These are phyloP conservation scores for Saccharum hybrid DNA, from an alignment of 202 grass and related monocot genomes.

Conservation along the genomic window DNA sequence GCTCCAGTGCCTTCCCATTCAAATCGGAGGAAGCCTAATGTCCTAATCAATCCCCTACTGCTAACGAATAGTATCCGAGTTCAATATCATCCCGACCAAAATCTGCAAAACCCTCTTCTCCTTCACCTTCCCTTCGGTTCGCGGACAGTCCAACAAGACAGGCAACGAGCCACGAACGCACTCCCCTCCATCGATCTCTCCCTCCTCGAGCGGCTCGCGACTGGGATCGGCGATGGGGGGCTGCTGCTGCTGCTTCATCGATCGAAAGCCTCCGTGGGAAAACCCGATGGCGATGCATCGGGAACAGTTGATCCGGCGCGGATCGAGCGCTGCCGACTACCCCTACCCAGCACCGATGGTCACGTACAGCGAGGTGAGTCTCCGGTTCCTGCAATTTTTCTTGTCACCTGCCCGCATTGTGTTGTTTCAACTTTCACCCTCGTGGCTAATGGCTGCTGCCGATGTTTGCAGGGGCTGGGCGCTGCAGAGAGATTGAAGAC, in stretches of 20 bases:
- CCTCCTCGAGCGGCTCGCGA: neutral
- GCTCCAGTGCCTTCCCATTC: neutral
- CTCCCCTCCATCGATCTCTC: neutral
- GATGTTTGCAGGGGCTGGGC: slow-evolving; percentile 47
- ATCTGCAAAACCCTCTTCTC: slow-evolving; percentile 2
- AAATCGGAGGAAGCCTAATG: neutral
- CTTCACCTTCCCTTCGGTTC: too few species aligned
- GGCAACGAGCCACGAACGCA: too few species aligned
- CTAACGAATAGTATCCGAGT: neutral
- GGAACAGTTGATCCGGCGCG: neutral
- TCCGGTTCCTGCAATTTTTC: slow-evolving; percentile 2
- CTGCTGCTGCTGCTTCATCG: slow-evolving; percentile 40
- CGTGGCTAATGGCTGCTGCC: slow-evolving; percentile 5
- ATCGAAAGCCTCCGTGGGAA: slow-evolving; percentile 38
- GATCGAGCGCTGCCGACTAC: neutral
- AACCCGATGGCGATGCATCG: slow-evolving; percentile 33
- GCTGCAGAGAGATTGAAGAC: slow-evolving; percentile 32
- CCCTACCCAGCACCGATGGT: slow-evolving; percentile 6
- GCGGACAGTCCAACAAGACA: neutral
- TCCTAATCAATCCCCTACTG: neutral
- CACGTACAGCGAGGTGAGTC: slow-evolving; percentile 34
- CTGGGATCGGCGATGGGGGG: slow-evolving; percentile 43
- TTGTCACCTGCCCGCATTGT: neutral
- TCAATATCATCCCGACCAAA: neutral
- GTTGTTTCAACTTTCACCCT: neutral